Evolutionary conservation across 148 eudicot species (phyloP), one percentile per base, ranked within the genome.

Genomic region (Silene latifolia): DNA sequence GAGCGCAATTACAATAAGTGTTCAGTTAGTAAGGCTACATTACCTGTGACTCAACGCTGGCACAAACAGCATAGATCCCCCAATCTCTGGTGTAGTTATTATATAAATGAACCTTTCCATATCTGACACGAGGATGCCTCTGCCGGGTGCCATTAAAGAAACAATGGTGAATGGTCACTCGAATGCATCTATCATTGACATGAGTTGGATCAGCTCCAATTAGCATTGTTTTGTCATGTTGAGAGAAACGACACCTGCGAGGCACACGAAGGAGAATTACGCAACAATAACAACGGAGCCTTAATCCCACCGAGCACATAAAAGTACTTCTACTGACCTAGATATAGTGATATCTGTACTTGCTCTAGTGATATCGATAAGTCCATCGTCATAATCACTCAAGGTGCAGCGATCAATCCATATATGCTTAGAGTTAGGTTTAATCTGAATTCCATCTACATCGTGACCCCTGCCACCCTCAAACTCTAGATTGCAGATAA

Each of bases 391-490:
- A 81, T 85, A 94, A 73, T 90, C 88, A 39, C 82, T 75, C 27
- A 95, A 86, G 76, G 87, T 84, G 80, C 98, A 92, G 25, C 97
- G 98, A 71, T 95, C 98, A 18, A 95, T 92, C 99, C 99, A 95
- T 75, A 95, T 90, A 70, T 95, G 91, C 82, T 80, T 90, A 17
- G 97, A 92, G 54, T 87, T 88, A 19, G 99, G 99, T 67, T 92
- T 92, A 18, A 95, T 92, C 74, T 94, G 98, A 83, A 95, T 92
- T 5, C 88, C 99, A 83, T 95, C 99, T 11, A 80, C 91, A 84
- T 92, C 99, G 74, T 81, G 89, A 24, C 98, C 99, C 74, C 89
- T 83, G 27, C 99, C 99, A 47, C 89, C 92, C 83, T 92, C 94
- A 79, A 95, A 85, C 80, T 88, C 88, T 11, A 95, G 80, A 81